Base-by-base conservation (phyloP, 441 rosid genomes). In the Melastoma candidum region DNA sequence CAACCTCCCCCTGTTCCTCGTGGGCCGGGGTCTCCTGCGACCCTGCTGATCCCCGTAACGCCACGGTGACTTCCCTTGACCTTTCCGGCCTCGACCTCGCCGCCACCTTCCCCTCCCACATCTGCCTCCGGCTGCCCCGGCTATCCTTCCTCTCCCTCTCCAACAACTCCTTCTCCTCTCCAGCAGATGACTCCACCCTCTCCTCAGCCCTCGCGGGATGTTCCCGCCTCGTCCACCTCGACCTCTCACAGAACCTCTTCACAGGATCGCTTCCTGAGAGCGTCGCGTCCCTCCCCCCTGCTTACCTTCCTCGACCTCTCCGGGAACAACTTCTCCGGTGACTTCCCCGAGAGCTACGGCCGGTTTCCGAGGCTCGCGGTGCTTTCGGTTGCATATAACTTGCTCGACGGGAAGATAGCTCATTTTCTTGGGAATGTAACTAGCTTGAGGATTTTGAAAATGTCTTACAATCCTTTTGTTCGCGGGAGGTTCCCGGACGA, bases 271-370 rank as follows among this genome's bases (percentile, higher is more conserved):
- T 93, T 11, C 84, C 96, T 0, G 44, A 43, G 54, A 66, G 85
- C 3, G 63, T 93, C 3, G 70, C 90, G 0, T 78, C 80, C 48
- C 76, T 93, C 0, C 72, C 82, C 82, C 4, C 36, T 52, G 36
- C 72, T 93, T 12, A 67, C 56, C 2, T 64, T 60, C 59, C 79
- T 93, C n/a, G 95, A 89, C 68, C 71, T 93, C 9, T 71, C 96
- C 4, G 93, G 78, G 0, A 89, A 93, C 64, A 93, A 84, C 68
- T 78, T 93, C 68, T 89, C 99, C 49, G 99, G 97, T 2, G 79
- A 77, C 5, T 76, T 93, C 58, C 97, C 99, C 12, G 77, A 59
- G 26, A 71, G 84, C 26, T 86, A 82, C 43, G 93, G 82, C 0
- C 51, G 59, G 25, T 93, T 93, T 49, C 74, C 66, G 14, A 83